Evolutionary conservation across 202 grass and related monocot genomes (phyloP), one percentile per base, ranked within the genome.

Genomic region (Hordeum pubiflorum): DNA sequence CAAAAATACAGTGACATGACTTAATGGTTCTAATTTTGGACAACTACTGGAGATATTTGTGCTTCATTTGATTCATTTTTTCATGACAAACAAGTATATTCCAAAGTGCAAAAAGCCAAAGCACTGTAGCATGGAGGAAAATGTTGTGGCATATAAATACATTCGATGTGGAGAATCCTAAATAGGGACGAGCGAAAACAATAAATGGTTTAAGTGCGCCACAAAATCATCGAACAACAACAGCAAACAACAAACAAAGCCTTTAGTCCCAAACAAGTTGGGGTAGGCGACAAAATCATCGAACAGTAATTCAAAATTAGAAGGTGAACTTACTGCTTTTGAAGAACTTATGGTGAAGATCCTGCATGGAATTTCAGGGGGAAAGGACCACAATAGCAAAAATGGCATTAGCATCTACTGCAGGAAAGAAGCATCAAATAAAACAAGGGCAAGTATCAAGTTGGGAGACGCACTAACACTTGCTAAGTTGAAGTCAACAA

Each of bases 401-500:
- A 68, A 67, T 48, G 39, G 18, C 31, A 69, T 76, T 85, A 89
- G 21, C 63, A 74, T 75, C 34, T 72, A 76, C 48, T 76, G 68
- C 41, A 85, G 1, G 60, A 63, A 82, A 86, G 14, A 63, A 52
- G 38, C 50, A 76, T 58, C 54, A 74, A 59, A 63, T 5, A 64
- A 74, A 82, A 54, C 13, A 20, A 64, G 74, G 41, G 40, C 71
- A 79, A 79, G 36, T 33, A 78, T 86, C 15, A 77, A 65, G 52
- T 76, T 57, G 66, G 69, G 39, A 57, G 17, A 76, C 4, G 54
- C 14, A 90, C 96, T 88, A 78, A 96, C 96, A 89, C 74, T 89
- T 86, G 96, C 96, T 68, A 96, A 84, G 84, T 99, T 99, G 58
- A 99, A 99, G 81, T 99, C 96, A 88, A 99, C 91, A 55, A 99